Percentiles rank a stretch among this genome's conserved stretches.
Evolutionary conservation across 305 asterid species (phyloP).

Genomic region (Solanum hybrid): DNA sequence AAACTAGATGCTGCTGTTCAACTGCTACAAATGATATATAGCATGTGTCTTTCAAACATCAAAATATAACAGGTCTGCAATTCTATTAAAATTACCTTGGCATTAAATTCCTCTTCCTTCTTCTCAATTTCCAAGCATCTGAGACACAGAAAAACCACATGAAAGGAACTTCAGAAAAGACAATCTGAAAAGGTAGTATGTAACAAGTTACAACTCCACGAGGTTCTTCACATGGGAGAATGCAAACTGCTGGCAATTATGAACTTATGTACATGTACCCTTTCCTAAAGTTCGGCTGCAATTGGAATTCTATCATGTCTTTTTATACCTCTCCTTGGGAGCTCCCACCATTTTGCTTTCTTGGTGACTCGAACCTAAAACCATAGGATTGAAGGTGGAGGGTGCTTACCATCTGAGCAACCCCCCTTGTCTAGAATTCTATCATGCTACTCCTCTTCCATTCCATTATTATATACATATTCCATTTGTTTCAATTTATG

Average conservation of each 20-base stretch:
- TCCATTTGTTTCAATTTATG: background rate
- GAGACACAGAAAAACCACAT: conserved; percentile 13
- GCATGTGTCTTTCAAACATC: background rate
- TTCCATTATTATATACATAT: background rate
- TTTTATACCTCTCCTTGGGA: background rate
- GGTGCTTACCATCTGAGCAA: background rate
- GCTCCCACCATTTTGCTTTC: background rate
- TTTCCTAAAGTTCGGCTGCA: background rate
- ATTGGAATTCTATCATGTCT: background rate
- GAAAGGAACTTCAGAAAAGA: background rate
- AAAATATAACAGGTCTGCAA: background rate
- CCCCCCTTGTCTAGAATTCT: background rate
- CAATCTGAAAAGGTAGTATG: background rate
- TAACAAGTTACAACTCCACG: background rate
- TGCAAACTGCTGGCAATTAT: background rate
- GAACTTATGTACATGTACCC: background rate
- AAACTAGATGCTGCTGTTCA: background rate
- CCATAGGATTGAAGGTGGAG: background rate
- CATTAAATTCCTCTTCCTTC: conserved; percentile 43
- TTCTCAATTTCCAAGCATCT: conserved; percentile 62
- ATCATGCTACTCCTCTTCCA: background rate
- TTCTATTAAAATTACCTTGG: conserved; percentile 41
- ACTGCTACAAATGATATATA: background rate
- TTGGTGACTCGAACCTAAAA: background rate
- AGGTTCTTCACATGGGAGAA: background rate